These are phyloP conservation scores for Phytopythium delawarense DNA, from an alignment of 352 stramenopile species.

Conservation along the genomic window DNA sequence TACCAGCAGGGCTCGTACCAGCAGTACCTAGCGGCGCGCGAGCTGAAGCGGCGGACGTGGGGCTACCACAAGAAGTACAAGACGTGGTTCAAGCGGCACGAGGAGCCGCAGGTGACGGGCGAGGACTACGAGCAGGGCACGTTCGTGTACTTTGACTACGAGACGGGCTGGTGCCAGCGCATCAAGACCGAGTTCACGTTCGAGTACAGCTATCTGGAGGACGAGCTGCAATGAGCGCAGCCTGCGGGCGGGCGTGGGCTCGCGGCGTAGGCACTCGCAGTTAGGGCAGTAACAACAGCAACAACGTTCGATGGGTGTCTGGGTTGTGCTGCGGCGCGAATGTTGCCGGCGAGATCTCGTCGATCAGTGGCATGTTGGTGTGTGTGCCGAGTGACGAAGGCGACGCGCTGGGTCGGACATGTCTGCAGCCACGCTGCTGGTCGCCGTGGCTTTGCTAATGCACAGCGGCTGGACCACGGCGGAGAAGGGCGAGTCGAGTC, in stretches of 20 bases:
- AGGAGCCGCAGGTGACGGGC: slow-evolving; percentile 94
- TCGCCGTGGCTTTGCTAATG: too few relatives aligned
- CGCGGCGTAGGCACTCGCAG: background rate
- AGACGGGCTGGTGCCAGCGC: slow-evolving; percentile 97
- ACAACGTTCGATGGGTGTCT: background rate
- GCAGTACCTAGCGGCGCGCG: slow-evolving; percentile 97
- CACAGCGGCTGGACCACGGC: too few relatives aligned
- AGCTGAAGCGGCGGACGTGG: slow-evolving; percentile 99
- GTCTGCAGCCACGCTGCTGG: too few relatives aligned
- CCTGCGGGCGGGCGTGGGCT: background rate
- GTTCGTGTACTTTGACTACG: slow-evolving; percentile 99
- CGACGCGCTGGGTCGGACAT: too few relatives aligned
- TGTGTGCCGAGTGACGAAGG: too few relatives aligned
- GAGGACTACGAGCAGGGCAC: slow-evolving; percentile 99
- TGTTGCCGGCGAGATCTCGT: too few relatives aligned
- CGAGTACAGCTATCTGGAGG: slow-evolving; percentile 97
- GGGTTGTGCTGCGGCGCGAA: too few relatives aligned
- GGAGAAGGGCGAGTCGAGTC: too few relatives aligned
- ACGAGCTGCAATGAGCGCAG: slow-evolving; percentile 62
- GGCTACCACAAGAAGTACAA: slow-evolving; percentile 99
- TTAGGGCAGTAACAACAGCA: background rate
- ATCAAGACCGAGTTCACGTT: slow-evolving; percentile 99
- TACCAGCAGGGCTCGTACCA: slow-evolving; percentile 99
- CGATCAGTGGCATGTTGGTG: too few relatives aligned
- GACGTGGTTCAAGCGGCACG: slow-evolving; percentile 99